These are phyloP conservation scores for Lophium mytilinum DNA, from an alignment of 495 filamentous ascomycete species.

Conservation along the genomic window DNA sequence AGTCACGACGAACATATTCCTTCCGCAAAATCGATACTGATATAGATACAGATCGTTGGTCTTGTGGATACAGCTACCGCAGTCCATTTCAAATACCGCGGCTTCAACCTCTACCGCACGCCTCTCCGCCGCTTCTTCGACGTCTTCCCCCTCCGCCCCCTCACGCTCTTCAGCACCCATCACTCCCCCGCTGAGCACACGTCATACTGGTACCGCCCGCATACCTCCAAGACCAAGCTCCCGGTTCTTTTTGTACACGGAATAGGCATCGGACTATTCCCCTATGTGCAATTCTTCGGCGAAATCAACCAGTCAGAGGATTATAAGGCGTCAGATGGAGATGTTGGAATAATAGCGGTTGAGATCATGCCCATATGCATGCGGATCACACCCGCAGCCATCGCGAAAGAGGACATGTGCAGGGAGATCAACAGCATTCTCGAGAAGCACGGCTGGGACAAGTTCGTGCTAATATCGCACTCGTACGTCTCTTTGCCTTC, in stretches of 20 bases:
- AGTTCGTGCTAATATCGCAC: slow-evolving; percentile 48
- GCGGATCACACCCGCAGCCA: slow-evolving; percentile 46
- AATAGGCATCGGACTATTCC: slow-evolving; percentile 60
- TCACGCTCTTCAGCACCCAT: slow-evolving; percentile 35
- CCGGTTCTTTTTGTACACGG: slow-evolving; percentile 62
- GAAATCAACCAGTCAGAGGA: slow-evolving; percentile 36
- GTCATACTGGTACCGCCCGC: slow-evolving; percentile 58
- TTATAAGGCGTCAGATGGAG: slow-evolving; percentile 20
- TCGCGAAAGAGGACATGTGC: slow-evolving; percentile 42
- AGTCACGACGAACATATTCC: slow-evolving; percentile 16
- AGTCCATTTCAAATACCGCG: slow-evolving; percentile 32
- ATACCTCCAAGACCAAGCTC: slow-evolving; percentile 44
- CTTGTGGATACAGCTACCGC: slow-evolving; percentile 45
- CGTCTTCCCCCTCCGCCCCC: slow-evolving; percentile 48
- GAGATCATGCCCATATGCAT: slow-evolving; percentile 57
- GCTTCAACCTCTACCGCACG: slow-evolving; percentile 38
- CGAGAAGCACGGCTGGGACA: slow-evolving; percentile 44
- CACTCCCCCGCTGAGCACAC: slow-evolving; percentile 42
- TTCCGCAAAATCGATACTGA: neutral
- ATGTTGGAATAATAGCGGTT: slow-evolving; percentile 54
- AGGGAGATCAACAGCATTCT: slow-evolving; percentile 46
- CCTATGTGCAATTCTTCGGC: slow-evolving; percentile 50
- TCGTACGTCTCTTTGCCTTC: slow-evolving; percentile 29
- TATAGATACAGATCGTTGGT: slow-evolving; percentile 26
- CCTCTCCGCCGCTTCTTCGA: slow-evolving; percentile 29